Evolutionary conservation across 257 asterid genomes (phyloP).

Genomic region (Nicotiana otophora): DNA sequence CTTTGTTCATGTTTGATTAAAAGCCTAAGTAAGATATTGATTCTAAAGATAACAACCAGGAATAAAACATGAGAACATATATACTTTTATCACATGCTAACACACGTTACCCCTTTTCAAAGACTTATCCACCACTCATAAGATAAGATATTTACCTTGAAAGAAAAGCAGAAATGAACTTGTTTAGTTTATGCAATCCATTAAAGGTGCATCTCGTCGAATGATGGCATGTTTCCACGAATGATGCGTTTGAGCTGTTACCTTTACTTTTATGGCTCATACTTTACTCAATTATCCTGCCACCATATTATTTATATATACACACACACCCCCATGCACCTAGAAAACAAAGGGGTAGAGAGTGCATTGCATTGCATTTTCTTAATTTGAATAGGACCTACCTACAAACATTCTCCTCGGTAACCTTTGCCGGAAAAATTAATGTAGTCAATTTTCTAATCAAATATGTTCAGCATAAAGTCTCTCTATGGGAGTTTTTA

Average conservation of each 20-base stretch:
- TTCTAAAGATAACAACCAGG: slow-evolving; percentile 11
- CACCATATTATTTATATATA: background rate
- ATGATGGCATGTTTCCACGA: slow-evolving; percentile 5
- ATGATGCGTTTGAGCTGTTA: background rate
- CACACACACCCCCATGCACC: background rate
- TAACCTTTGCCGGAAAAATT: background rate
- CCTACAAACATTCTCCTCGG: slow-evolving; percentile 2
- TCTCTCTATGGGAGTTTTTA: background rate
- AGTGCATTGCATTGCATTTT: background rate
- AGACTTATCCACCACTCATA: background rate
- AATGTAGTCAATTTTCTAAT: too few relatives aligned
- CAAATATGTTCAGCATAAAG: background rate
- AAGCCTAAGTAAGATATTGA: slow-evolving; percentile 1
- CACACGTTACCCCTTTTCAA: slow-evolving; percentile 1
- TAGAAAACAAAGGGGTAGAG: background rate
- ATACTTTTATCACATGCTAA: slow-evolving; percentile 25
- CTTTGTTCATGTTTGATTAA: background rate
- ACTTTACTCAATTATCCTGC: background rate
- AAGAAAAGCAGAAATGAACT: background rate
- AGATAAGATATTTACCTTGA: background rate
- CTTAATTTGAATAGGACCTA: background rate
- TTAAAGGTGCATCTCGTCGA: background rate
- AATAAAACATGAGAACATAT: background rate
- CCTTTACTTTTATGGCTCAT: background rate
- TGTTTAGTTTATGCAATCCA: background rate